Percentiles rank a stretch among this genome's conserved stretches.
These are phyloP conservation scores for Triticum dicoccoides DNA, from an alignment of 176 grass and related monocot genomes.

Conservation along the genomic window DNA sequence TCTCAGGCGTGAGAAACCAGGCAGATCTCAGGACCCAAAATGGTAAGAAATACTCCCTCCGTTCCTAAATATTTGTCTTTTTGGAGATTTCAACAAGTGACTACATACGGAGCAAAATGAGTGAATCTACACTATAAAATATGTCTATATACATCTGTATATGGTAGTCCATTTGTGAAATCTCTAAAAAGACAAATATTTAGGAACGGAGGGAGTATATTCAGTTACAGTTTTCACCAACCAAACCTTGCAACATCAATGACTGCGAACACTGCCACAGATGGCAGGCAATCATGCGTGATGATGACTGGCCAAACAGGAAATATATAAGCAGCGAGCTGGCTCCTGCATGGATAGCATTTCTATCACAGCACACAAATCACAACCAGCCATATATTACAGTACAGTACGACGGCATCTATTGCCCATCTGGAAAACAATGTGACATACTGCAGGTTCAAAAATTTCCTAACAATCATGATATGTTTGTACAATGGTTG, in stretches of 20 bases:
- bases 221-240: neutral
- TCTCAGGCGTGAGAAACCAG: neutral
- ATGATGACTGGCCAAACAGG: neutral
- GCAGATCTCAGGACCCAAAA: neutral
- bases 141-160: no score
- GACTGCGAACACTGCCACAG: neutral
- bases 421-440: neutral
- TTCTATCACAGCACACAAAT: neutral
- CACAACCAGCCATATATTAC: neutral
- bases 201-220: neutral
- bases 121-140: no score
- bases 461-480: conserved; percentile 17
- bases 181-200: no score
- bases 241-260: neutral
- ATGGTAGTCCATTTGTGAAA: no score
- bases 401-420: neutral
- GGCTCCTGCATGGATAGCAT: neutral
- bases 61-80: no score
- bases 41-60: neutral
- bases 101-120: no score
- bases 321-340: neutral
- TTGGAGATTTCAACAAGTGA: no score
- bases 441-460: neutral
- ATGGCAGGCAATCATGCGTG: neutral
- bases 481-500: conserved; percentile 39